Evolutionary conservation across 495 filamentous ascomycete species (phyloP), one percentile per base, ranked within the genome.

Genomic region (Podospora sp.): DNA sequence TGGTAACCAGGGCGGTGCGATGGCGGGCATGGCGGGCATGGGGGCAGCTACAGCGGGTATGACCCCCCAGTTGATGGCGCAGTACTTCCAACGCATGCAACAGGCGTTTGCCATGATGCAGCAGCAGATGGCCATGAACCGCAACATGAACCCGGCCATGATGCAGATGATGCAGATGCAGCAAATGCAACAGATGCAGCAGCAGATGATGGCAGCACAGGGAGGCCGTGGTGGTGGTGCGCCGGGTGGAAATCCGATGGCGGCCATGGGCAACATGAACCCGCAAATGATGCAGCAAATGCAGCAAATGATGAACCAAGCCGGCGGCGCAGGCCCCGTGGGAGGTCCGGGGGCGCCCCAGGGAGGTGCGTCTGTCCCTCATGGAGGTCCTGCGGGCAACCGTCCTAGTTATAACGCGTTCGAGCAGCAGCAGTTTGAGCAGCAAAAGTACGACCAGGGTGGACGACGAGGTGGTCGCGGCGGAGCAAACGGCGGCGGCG

Each of bases 21-120:
- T 65, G 50, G 70, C 29, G 29, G 58, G 25, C 29, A 62, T 59
- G 81, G 85, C 72, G 72, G 73, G 65, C 35, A 59, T 61, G 35
- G 73, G 72, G 25, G 66, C 59, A 9, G 71, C 77, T 62, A 71
- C 87, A 78, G 80, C 86, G 52, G 89, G 90, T 33, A 92, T 98
- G 88, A 93, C 91, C 9, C 95, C 95, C 0, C 92, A 96, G 73
- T 87, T 97, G 86, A 97, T 99, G 93, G 95, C 95, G 1, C 93
- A 97, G 78, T 97, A 97, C 79, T 93, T 94, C 87, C 91, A 96
- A 74, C 88, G 93, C 25, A 96, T 99, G 92, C 96, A 99, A 76
- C 91, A 96, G 75, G 97, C 97, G 77, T 93, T 99, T 77, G 82
- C 86, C 27, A 88, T 96, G 83, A 96, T 97, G 92, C 94, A 97